Evolutionary conservation across 805 yeast genomes (phyloP).

Genomic region (Candida pseudofarinosa): DNA sequence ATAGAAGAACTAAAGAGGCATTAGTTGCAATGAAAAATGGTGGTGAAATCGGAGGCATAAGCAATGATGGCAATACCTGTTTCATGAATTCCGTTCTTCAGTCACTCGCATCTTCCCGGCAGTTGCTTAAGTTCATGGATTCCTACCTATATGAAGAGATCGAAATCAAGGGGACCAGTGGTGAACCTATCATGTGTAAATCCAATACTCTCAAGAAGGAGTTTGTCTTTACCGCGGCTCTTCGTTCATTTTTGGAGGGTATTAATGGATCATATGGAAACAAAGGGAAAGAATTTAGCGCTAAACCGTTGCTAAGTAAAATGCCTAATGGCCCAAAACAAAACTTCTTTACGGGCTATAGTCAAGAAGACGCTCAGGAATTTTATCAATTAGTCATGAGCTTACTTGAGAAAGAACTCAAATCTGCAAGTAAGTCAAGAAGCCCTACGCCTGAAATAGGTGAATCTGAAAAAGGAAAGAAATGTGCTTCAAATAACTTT

Average conservation of each 20-base stretch:
- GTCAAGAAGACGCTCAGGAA: slow-evolving; percentile 96
- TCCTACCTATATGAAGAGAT: slow-evolving; percentile 25
- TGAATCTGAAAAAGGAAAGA: slow-evolving; percentile 6
- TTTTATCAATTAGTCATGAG: slow-evolving; percentile 78
- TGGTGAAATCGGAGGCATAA: slow-evolving; percentile 78
- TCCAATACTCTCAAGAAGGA: slow-evolving; percentile 19
- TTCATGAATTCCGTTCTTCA: slow-evolving; percentile 92
- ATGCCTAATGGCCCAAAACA: slow-evolving; percentile 79
- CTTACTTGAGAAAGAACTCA: slow-evolving; percentile 58
- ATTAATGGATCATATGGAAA: slow-evolving; percentile 54
- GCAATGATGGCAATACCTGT: slow-evolving; percentile 91
- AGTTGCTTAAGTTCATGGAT: slow-evolving; percentile 54
- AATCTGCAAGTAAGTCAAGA: slow-evolving; percentile 21
- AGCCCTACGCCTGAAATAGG: slow-evolving; percentile 21
- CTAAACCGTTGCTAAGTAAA: slow-evolving; percentile 54
- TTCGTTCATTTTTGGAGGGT: slow-evolving; percentile 48
- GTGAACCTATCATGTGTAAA: slow-evolving; percentile 10
- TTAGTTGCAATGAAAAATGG: slow-evolving; percentile 52
- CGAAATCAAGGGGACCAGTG: slow-evolving; percentile 21
- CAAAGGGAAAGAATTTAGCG: slow-evolving; percentile 57
- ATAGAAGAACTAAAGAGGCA: slow-evolving; percentile 20
- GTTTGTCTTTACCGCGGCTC: slow-evolving; percentile 49
- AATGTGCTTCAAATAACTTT: slow-evolving; percentile 11
- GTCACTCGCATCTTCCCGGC: slow-evolving; percentile 69
- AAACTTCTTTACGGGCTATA: slow-evolving; percentile 75